Base-by-base conservation (phyloP, 73 alveolate genomes). In the Durusdinium trenchii region DNA sequence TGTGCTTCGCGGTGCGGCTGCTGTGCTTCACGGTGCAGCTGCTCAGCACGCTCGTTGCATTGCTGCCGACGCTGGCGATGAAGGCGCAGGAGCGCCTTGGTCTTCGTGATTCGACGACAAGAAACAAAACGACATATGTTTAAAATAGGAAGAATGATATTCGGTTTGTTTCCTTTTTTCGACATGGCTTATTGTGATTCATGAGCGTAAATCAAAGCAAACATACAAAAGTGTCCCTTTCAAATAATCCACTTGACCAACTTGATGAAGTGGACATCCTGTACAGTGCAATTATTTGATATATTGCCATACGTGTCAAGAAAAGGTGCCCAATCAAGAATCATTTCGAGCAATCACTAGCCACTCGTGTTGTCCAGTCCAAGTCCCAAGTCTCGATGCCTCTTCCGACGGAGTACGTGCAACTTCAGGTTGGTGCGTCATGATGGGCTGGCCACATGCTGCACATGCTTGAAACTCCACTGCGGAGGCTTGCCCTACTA, bases 361-460 rank as follows among this genome's bases (percentile, higher is more conserved):
- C 79, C 28, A 6, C 79, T 64, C 32, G 0, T 18, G 18, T 32
- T 42, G 16, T 67, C 81, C n/a, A 64, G 28, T 38, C 9, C 42
- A 64, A 16, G 81, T 14, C 43, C 42, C 42, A 14, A 42, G 43
- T 9, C 79, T 6, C 9, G 42, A 64, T 1, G 86, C 86, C 86
- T 76, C 86, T 60, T 76, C 86, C 38, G 86, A 76, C 3, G 86
- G 86, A 9, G 86, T 76, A 52, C 86, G 86, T 43, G 86, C 86
- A 52, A 76, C 54, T 6, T 52, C 6, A 5, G 86, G 54, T 9
- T 52, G 20, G 12, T 26, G 28, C 36, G 84, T n/a, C n/a, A 6
- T 60, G 73, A 32, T 60, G 73, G n/a, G 1, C 38, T 35, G 3
- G 86, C 86, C 86, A 76, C 62, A 12, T 52, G 86, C 86, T 76